A percentile compares a stretch with the other conserved stretches of the same genome.
Conservation (phyloP, 73 alveolate genomes). For the Symbiodinium pilosum region DNA sequence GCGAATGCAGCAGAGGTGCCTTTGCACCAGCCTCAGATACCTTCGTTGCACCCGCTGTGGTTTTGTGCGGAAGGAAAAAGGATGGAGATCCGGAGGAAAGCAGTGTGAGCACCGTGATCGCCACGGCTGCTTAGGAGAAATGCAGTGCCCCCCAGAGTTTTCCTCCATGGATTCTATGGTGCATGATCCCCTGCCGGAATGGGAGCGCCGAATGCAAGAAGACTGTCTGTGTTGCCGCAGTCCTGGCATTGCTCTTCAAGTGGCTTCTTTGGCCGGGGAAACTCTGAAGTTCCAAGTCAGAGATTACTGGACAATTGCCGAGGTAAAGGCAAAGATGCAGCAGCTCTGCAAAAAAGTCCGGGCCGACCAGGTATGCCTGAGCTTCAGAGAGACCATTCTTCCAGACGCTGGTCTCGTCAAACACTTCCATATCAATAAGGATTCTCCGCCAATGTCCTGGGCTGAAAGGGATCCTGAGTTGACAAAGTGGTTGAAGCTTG, state of each 20-base stretch:
- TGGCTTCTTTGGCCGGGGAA: background rate
- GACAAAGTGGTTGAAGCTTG: background rate
- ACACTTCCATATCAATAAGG: background rate
- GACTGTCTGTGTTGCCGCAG: background rate
- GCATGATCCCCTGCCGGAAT: background rate
- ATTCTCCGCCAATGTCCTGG: background rate
- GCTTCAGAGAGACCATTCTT: background rate
- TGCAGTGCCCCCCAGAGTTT: background rate
- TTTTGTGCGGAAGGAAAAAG: background rate
- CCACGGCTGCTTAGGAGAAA: background rate
- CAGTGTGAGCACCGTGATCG: background rate
- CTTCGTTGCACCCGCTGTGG: background rate
- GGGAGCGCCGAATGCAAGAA: background rate
- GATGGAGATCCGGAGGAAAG: background rate
- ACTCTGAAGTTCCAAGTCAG: background rate
- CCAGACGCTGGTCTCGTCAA: background rate
- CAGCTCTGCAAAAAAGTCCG: background rate
- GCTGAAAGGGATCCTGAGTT: background rate
- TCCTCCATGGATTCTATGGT: background rate
- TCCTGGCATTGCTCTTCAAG: background rate
- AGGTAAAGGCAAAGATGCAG: slow-evolving; percentile 2
- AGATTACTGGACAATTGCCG: background rate
- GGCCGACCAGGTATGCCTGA: background rate
- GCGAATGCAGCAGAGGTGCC: background rate
- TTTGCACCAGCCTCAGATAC: background rate